phyloP scores from a whole-genome alignment of 495 filamentous ascomycete genomes.

The Sordaria brevicollis region DNA sequence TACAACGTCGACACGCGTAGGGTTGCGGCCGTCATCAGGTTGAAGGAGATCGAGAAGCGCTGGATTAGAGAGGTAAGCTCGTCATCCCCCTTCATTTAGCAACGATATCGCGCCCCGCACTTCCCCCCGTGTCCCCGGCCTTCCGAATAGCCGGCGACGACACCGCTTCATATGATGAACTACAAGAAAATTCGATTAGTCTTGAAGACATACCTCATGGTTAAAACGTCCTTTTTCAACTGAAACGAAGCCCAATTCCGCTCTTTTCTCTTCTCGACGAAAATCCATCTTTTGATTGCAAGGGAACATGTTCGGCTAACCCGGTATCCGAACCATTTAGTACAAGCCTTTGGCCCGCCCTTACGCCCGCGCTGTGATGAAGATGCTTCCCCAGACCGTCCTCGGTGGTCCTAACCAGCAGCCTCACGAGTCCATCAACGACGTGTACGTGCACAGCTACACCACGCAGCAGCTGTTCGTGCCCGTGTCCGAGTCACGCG shows the following conservation, averaged over 20 bases:
- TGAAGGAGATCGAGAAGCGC: slow-evolving; percentile 79
- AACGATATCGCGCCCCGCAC: not conserved
- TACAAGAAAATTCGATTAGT: slow-evolving; percentile 96
- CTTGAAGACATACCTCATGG: slow-evolving; percentile 87
- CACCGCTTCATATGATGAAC: slow-evolving; percentile 39
- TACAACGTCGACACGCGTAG: slow-evolving; percentile 74
- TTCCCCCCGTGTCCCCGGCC: not conserved
- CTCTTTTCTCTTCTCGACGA: not conserved
- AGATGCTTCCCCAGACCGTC: slow-evolving; percentile 61
- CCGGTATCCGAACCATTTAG: slow-evolving; percentile 32
- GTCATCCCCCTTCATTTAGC: slow-evolving; percentile 2
- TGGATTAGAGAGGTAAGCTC: slow-evolving; percentile 58
- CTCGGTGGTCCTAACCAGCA: slow-evolving; percentile 4
- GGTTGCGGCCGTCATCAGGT: slow-evolving; percentile 76
- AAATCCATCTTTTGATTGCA: not conserved
- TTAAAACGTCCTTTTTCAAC: slow-evolving; percentile 43
- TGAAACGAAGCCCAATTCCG: not conserved
- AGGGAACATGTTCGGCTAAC: not conserved
- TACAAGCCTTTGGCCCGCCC: slow-evolving; percentile 64
- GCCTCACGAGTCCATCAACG: slow-evolving; percentile 81
- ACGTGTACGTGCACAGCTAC: slow-evolving; percentile 69
- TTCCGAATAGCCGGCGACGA: not conserved
- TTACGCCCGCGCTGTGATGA: slow-evolving; percentile 63
- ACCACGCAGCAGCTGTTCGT: slow-evolving; percentile 82
- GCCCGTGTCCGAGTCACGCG: slow-evolving; percentile 78